Evolutionary conservation across 257 asterid species (phyloP), one percentile per base, ranked within the genome.

Genomic region (Fraxinus quadrangulata): DNA sequence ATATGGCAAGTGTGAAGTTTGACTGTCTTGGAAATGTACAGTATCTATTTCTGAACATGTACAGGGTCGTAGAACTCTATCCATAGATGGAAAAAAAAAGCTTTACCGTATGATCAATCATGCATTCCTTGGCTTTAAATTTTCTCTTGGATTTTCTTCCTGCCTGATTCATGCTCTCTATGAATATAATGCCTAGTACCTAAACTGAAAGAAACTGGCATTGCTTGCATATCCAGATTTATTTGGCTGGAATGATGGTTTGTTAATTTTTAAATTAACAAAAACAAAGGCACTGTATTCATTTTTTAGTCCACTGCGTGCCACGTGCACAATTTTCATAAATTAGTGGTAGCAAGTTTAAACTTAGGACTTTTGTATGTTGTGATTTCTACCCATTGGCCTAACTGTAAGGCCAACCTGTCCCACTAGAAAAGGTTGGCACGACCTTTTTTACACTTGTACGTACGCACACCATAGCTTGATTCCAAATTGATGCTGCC

Each of bases 11-110:
- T 51, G 42, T 77, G 75, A 54, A 34, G 79, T 76, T 49, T 49
- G 79, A 37, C 56, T 49, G 17, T 61, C 67, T 36, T 72, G 65
- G 79, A 70, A 76, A 67, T 83, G 82, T 78, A 81, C 70, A 84
- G 83, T 72, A 24, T 71, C 37, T n/a, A 33, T 54, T 47, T 30
- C n/a, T 17, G 66, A 65, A 45, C 49, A 51, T 83, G 82, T 86
- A 83, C 84, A 81, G 83, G 76, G 47, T 66, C n/a, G 47, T 75
- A 72, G 81, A 68, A 37, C 17, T 51, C 47, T 71, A 74, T 70
- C 67, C 69, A 69, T 77, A 42, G 67, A 76, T 49, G 51, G 37
- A 31, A 31, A 31, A 31, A 31, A n/a, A 10, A 71, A 31, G 3
- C 3, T 9, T 24, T 63, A 0, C 69, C 30, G 2, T 59, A n/a